Conservation (phyloP, 371 early-diverging fungal genomes). For the Mucor sp. region DNA sequence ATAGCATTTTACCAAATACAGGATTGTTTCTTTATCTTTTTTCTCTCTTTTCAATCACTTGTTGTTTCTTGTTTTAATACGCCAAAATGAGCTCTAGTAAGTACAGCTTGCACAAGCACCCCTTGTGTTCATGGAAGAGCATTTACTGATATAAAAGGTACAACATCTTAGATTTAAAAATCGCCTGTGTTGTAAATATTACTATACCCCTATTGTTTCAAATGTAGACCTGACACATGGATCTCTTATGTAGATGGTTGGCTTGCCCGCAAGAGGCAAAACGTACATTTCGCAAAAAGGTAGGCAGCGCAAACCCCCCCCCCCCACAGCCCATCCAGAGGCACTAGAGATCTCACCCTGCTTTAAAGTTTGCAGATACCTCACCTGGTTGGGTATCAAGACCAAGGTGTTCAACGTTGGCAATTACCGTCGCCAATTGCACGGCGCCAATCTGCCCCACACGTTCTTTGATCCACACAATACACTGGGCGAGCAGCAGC, state of each 20-base stretch:
- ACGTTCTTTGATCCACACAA: slow-evolving; percentile 94
- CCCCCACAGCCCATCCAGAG: background rate
- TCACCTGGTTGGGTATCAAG: slow-evolving; percentile 94
- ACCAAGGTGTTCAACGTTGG: slow-evolving; percentile 96
- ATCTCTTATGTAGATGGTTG: slow-evolving; percentile 69
- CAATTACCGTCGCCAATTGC: slow-evolving; percentile 89
- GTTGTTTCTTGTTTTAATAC: background rate
- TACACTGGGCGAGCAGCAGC: slow-evolving; percentile 68
- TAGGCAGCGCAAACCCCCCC: slow-evolving; percentile 20
- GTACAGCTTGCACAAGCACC: background rate
- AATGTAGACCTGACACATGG: background rate
- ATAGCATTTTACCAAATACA: background rate
- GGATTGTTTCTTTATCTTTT: background rate
- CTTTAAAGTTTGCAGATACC: slow-evolving; percentile 81
- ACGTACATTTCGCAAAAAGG: slow-evolving; percentile 94
- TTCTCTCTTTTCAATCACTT: background rate
- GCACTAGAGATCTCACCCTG: background rate
- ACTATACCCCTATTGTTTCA: background rate
- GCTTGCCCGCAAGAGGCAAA: slow-evolving; percentile 89
- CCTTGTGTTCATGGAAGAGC: background rate
- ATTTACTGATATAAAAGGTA: background rate
- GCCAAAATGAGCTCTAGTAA: slow-evolving; percentile 12
- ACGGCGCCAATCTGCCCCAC: slow-evolving; percentile 83
- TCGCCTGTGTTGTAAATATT: slow-evolving; percentile 66
- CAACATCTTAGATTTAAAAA: slow-evolving; percentile 49